These are phyloP conservation scores for Triangularia setosa DNA, from an alignment of 2,329 filamentous ascomycete species.

Conservation along the genomic window DNA sequence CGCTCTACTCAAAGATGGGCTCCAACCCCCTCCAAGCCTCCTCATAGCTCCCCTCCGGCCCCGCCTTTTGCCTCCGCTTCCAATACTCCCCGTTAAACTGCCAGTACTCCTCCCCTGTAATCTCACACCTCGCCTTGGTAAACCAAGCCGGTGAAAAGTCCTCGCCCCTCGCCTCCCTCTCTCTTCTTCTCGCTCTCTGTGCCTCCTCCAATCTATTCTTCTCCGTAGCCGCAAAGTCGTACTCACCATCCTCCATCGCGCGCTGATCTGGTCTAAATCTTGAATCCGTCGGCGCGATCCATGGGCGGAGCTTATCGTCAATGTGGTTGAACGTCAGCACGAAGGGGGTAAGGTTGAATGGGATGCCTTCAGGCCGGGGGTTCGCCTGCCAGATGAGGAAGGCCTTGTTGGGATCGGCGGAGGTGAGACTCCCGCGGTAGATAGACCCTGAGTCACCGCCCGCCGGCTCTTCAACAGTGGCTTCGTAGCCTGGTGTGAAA, in stretches of 20 bases:
- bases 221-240: constrained; percentile 86
- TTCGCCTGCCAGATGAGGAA: constrained; percentile 94
- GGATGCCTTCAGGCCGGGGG: constrained; percentile 73
- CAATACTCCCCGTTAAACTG: constrained; percentile 86
- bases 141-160: constrained; percentile 89
- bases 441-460: constrained; percentile 25
- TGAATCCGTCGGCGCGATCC: constrained; percentile 88
- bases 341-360: constrained; percentile 96
- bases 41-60: constrained; percentile 48
- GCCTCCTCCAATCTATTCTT: constrained; percentile 94
- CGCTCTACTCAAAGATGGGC: constrained; percentile 55
- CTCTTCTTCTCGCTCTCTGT: constrained; percentile 71
- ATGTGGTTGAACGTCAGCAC: constrained; percentile 91
- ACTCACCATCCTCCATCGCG: constrained; percentile 98
- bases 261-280: constrained; percentile 90
- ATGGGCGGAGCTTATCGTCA: constrained; percentile 71
- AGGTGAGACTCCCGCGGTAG: constrained; percentile 47
- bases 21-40: constrained; percentile 68
- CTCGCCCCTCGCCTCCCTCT: constrained; percentile 72
- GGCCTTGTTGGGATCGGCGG: constrained; percentile 63
- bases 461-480: constrained; percentile 57
- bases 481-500: constrained; percentile 86
- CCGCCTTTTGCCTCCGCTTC: constrained; percentile 65
- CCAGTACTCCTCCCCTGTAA: constrained; percentile 90
- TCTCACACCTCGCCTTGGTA: constrained; percentile 62